These are phyloP conservation scores for Leptoxyphium fumago DNA, from an alignment of 2,329 filamentous ascomycete genomes.

Conservation along the genomic window DNA sequence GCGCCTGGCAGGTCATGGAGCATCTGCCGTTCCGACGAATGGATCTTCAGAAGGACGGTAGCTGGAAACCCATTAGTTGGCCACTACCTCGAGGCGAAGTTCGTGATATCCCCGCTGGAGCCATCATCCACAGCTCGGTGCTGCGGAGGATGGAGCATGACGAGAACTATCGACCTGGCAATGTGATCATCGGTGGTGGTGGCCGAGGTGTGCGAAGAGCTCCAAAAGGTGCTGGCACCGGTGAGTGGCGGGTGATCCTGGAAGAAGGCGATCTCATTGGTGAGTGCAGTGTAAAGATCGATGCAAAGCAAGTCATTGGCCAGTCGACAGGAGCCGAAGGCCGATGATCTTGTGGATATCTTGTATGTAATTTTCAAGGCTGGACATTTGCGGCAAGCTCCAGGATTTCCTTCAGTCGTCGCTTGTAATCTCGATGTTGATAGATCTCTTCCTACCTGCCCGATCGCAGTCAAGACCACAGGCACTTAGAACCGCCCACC, in stretches of 20 bases:
- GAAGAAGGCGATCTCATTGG: slow-evolving; percentile 53
- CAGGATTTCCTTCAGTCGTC: not conserved
- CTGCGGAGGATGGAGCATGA: slow-evolving; percentile 55
- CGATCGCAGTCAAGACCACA: slow-evolving; percentile 37
- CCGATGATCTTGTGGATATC: not conserved
- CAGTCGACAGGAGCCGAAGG: not conserved
- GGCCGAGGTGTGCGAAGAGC: slow-evolving; percentile 53
- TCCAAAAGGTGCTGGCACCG: slow-evolving; percentile 48
- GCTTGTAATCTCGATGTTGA: not conserved
- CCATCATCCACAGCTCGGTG: slow-evolving; percentile 58
- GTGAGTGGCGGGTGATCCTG: slow-evolving; percentile 54
- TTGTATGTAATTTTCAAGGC: not conserved
- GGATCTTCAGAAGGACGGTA: slow-evolving; percentile 57
- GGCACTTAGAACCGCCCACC: slow-evolving; percentile 50
- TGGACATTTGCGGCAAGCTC: not conserved
- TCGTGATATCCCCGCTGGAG: slow-evolving; percentile 57
- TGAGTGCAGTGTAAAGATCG: slow-evolving; percentile 44
- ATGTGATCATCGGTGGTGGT: slow-evolving; percentile 65
- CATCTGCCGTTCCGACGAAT: slow-evolving; percentile 69
- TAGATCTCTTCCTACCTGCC: slow-evolving; percentile 20
- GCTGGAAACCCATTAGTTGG: slow-evolving; percentile 70
- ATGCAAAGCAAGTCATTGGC: not conserved
- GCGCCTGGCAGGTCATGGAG: slow-evolving; percentile 47
- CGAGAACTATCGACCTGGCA: slow-evolving; percentile 55
- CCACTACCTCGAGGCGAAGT: slow-evolving; percentile 65